A percentile compares a stretch with the other conserved stretches of the same genome.
phyloP scores from a whole-genome alignment of 305 asterid species.

The Rubia balearica region DNA sequence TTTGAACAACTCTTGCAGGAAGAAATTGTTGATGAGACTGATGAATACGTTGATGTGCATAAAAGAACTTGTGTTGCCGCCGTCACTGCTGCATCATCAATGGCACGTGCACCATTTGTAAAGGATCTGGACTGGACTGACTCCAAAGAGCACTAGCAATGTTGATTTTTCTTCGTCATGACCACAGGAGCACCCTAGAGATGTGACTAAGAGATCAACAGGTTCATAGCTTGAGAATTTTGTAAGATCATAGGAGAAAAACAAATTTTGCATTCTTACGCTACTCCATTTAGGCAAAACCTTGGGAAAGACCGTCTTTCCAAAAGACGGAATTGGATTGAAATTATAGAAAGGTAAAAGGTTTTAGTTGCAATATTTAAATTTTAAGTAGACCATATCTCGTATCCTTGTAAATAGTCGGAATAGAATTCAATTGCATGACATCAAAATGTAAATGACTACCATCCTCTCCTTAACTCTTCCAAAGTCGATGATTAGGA shows the following conservation, averaged over 20 bases:
- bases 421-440: neutral
- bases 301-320: too few species aligned
- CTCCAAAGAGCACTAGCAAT: slow-evolving; percentile 39
- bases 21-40: slow-evolving; percentile 96
- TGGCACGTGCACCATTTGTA: slow-evolving; percentile 84
- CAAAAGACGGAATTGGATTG: too few species aligned
- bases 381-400: neutral
- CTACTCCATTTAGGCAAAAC: too few species aligned
- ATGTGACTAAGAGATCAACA: slow-evolving; percentile 27
- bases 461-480: neutral
- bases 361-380: too few species aligned
- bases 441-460: neutral
- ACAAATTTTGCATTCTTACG: neutral
- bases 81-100: slow-evolving; percentile 88
- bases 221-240: slow-evolving; percentile 1
- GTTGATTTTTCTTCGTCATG: slow-evolving; percentile 30
- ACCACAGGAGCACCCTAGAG: slow-evolving; percentile 31
- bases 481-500: neutral
- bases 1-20: slow-evolving; percentile 98
- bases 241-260: neutral
- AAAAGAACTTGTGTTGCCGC: slow-evolving; percentile 96
- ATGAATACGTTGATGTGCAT: slow-evolving; percentile 91
- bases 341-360: too few species aligned
- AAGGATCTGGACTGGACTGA: slow-evolving; percentile 56
- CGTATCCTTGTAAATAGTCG: neutral